Conservation (phyloP, 257 asterid genomes). For the Paraleonurus japonicus region DNA sequence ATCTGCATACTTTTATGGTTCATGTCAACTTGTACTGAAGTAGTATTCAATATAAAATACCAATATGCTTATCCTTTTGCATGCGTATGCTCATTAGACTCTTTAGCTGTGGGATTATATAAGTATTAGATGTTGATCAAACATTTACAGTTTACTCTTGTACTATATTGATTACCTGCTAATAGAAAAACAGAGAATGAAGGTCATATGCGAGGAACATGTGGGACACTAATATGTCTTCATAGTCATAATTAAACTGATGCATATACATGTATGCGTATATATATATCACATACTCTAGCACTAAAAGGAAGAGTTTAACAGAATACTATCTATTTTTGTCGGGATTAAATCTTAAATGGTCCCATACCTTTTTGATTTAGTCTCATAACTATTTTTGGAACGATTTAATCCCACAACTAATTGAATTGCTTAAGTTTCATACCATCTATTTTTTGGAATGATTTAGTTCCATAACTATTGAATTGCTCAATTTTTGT, state of each 20-base stretch:
- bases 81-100: background rate
- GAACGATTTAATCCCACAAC: too few species aligned
- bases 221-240: background rate
- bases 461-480: too few species aligned
- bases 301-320: background rate
- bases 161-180: background rate
- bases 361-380: too few species aligned
- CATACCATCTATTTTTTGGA: too few species aligned
- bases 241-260: background rate
- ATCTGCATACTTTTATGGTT: constrained; percentile 11
- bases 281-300: background rate
- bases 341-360: too few species aligned
- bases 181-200: background rate
- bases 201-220: background rate
- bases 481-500: too few species aligned
- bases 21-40: background rate
- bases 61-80: background rate
- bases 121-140: background rate
- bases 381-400: too few species aligned
- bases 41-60: background rate
- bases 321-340: background rate
- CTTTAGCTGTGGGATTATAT: background rate
- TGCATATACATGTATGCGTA: background rate
- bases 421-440: too few species aligned
- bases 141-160: background rate